These are phyloP conservation scores for Gnetum montanum DNA, from an alignment of 75 land plant species.

Conservation along the genomic window DNA sequence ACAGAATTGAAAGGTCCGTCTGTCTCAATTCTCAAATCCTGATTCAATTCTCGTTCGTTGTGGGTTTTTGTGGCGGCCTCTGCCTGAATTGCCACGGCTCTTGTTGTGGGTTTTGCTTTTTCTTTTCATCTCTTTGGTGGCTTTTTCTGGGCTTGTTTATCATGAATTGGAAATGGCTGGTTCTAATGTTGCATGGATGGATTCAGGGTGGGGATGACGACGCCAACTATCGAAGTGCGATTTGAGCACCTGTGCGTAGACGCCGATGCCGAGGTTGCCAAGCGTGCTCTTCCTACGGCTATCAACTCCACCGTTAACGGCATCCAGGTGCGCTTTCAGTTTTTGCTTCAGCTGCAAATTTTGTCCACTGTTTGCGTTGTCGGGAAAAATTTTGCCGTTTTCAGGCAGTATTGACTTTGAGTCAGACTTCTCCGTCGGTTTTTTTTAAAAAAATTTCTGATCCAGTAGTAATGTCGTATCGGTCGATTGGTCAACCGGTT, in stretches of 20 bases:
- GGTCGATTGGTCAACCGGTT: background rate
- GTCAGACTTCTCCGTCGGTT: background rate
- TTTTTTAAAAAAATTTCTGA: no score
- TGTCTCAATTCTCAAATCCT: no score
- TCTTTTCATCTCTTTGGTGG: no score
- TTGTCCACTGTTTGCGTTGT: background rate
- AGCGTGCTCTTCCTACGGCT: slow-evolving; percentile 60
- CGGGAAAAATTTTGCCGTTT: background rate
- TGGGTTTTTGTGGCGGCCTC: no score
- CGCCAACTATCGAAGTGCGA: slow-evolving; percentile 74
- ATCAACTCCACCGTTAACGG: slow-evolving; percentile 31
- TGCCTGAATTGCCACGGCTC: no score
- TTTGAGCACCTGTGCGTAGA: slow-evolving; percentile 54
- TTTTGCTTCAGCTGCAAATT: background rate
- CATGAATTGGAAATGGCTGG: background rate
- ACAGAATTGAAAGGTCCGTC: slow-evolving; percentile 28
- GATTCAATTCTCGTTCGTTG: no score
- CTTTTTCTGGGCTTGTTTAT: background rate
- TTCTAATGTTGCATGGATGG: background rate
- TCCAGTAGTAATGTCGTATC: no score
- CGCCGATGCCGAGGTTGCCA: slow-evolving; percentile 47
- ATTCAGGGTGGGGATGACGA: slow-evolving; percentile 62
- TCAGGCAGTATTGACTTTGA: background rate
- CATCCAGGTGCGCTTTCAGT: slow-evolving; percentile 59
- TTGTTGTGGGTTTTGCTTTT: no score